phyloP scores from a whole-genome alignment of 345 rosid species.

The Abelmoschus esculentus region DNA sequence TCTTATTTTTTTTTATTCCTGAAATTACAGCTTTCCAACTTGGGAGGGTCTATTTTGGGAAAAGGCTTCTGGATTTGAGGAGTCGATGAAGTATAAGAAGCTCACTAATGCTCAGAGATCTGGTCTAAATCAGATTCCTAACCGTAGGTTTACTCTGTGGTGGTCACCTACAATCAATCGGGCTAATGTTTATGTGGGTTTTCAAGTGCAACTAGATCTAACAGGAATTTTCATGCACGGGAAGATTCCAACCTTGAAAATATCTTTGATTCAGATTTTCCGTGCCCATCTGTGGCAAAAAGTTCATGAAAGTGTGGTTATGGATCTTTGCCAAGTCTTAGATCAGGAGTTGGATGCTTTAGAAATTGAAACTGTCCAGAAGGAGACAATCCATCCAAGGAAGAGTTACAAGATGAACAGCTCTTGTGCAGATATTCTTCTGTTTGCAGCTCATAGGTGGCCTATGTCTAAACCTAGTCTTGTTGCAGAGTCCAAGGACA shows the following conservation, averaged over 20 bases:
- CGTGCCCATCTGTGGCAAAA: slow-evolving; percentile 99
- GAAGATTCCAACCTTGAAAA: slow-evolving; percentile 96
- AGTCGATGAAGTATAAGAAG: slow-evolving; percentile 98
- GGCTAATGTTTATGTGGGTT: slow-evolving; percentile 95
- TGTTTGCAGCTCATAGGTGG: slow-evolving; percentile 99
- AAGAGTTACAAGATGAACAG: slow-evolving; percentile 99
- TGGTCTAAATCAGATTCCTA: slow-evolving; percentile 98
- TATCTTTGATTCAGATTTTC: slow-evolving; percentile 95
- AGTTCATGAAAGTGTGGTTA: slow-evolving; percentile 98
- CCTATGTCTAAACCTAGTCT: slow-evolving; percentile 99
- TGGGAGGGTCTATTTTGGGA: slow-evolving; percentile 99
- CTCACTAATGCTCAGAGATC: slow-evolving; percentile 99
- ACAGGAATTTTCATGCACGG: slow-evolving; percentile 99
- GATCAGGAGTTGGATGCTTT: slow-evolving; percentile 99
- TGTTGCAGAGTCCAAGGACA: slow-evolving; percentile 97
- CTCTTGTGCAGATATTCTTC: slow-evolving; percentile 97
- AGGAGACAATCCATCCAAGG: slow-evolving; percentile 98
- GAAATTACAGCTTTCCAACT: slow-evolving; percentile 81
- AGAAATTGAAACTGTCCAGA: slow-evolving; percentile 99
- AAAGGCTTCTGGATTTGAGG: slow-evolving; percentile 99
- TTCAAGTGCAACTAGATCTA: slow-evolving; percentile 98
- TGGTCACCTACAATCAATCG: slow-evolving; percentile 99
- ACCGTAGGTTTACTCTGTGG: slow-evolving; percentile 98
- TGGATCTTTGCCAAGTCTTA: slow-evolving; percentile 98
- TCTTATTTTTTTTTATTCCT: not conserved